These are phyloP conservation scores for Ascoidea asiatica DNA, from an alignment of 805 yeast genomes.

Conservation along the genomic window DNA sequence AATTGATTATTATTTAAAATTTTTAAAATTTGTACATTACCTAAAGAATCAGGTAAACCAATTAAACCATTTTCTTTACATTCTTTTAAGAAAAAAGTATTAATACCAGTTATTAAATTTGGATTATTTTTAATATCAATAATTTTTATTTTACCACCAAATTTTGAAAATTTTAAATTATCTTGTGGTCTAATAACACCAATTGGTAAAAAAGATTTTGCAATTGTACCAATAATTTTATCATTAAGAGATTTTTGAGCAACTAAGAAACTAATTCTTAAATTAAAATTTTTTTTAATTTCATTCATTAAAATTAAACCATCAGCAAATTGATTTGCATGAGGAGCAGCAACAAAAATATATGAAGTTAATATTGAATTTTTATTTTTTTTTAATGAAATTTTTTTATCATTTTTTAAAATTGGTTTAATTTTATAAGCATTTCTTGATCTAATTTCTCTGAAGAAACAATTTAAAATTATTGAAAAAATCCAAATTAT, in stretches of 20 bases:
- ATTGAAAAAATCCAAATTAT: conserved; percentile 33
- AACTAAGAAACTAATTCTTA: conserved; percentile 68
- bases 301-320: conserved; percentile 77
- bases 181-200: conserved; percentile 94
- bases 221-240: conserved; percentile 58
- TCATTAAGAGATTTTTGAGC: conserved; percentile 69
- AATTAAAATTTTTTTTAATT: conserved; percentile 48
- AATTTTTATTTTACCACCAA: conserved; percentile 50
- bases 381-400: too few species aligned
- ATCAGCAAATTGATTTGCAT: conserved; percentile 78
- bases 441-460: conserved; percentile 84
- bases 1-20: conserved; percentile 65
- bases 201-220: conserved; percentile 67
- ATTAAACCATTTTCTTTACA: conserved; percentile 52
- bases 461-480: conserved; percentile 58
- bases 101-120: conserved; percentile 42
- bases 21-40: conserved; percentile 57
- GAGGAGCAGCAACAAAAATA: conserved; percentile 95
- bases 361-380: too few species aligned
- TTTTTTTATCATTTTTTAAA: too few species aligned
- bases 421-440: conserved; percentile 49
- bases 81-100: conserved; percentile 50
- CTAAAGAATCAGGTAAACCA: conserved; percentile 67
- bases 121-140: conserved; percentile 37
- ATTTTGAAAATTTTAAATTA: conserved; percentile 47